Evolutionary conservation across 164 flowering plant genomes (phyloP), one percentile per base, ranked within the genome.

Genomic region (Liriodendron chinense): DNA sequence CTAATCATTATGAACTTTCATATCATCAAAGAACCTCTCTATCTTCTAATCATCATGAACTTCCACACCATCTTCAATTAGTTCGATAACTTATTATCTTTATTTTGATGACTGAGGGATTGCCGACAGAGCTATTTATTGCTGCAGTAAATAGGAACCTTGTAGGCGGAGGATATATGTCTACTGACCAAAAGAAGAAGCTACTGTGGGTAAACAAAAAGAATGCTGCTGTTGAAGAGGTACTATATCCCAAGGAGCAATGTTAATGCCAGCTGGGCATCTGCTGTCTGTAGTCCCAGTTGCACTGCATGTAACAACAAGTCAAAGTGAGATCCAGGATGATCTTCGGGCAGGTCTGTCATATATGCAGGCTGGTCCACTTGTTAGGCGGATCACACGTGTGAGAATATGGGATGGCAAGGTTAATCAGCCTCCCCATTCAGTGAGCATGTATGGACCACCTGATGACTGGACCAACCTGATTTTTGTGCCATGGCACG

Each of bases 131-230:
- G 14, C 63, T 16, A 16, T 78, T 53, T 67, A 65, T 28, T 3
- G 50, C 16, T 34, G 47, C 72, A 74, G 77, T 96, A 65, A 96
- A 96, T 79, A 89, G 68, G 82, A 96, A 94, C 80, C 89, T 96
- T 71, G 78, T 86, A 74, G 93, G 94, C 12, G 89, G 81, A 71
- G 92, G 97, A n/a, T 80, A 67, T 75, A 78, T 94, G 91, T 86
- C 99, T 43, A 78, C 97, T 72, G 99, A 94, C 67, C 97, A 94
- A 80, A 95, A 96, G 90, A 96, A 94, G 87, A 94, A 94, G 85
- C 87, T 96, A 71, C 80, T 96, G 47, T 94, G 98, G 98, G 99
- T 98, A 43, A 91, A 70, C 82, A 96, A 92, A 74, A 95, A 92
- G 88, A 88, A 68, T 74, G 80, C 85, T 28, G 47, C 88, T 69